Evolutionary conservation across 495 filamentous ascomycete genomes (phyloP).

Genomic region (Echria macrotheca): DNA sequence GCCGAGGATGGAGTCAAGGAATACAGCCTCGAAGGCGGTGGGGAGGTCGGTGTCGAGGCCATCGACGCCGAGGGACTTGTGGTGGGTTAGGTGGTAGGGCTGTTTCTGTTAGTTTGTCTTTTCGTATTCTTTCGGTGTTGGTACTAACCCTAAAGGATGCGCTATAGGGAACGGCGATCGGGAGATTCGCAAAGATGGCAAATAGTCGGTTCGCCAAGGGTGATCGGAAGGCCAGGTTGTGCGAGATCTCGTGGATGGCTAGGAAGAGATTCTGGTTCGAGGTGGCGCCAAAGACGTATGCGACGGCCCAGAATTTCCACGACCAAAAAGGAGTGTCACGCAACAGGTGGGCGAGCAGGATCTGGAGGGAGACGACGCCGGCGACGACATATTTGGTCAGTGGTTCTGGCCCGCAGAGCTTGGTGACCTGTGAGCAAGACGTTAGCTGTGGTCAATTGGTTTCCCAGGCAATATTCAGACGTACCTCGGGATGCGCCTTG

Average conservation of each 20-base stretch:
- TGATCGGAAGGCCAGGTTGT: slow-evolving; percentile 91
- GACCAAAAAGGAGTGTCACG: slow-evolving; percentile 76
- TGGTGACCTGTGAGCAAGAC: slow-evolving; percentile 67
- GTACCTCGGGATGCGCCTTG: slow-evolving; percentile 95
- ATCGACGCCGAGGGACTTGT: slow-evolving; percentile 96
- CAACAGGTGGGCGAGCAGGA: slow-evolving; percentile 73
- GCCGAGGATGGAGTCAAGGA: slow-evolving; percentile 92
- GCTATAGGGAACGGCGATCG: slow-evolving; percentile 93
- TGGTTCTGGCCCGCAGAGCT: slow-evolving; percentile 95
- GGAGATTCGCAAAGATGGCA: slow-evolving; percentile 90
- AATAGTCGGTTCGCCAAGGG: slow-evolving; percentile 78
- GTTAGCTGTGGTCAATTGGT: slow-evolving; percentile 9
- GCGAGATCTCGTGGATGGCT: slow-evolving; percentile 97
- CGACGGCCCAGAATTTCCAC: slow-evolving; percentile 74
- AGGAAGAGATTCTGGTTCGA: slow-evolving; percentile 98
- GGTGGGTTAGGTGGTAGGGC: slow-evolving; percentile 98
- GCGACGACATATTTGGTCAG: slow-evolving; percentile 91
- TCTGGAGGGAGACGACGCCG: slow-evolving; percentile 75
- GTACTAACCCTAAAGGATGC: slow-evolving; percentile 87
- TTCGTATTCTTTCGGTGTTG: not conserved
- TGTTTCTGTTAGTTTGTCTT: slow-evolving; percentile 23
- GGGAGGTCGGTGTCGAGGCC: slow-evolving; percentile 96
- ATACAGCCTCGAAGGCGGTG: slow-evolving; percentile 82
- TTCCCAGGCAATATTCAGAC: not conserved
- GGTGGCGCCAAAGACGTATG: slow-evolving; percentile 91